A percentile compares a stretch with the other conserved stretches of the same genome.
Conservation (phyloP, 306 rosid species). For the Gynostemma pentaphyllum region DNA sequence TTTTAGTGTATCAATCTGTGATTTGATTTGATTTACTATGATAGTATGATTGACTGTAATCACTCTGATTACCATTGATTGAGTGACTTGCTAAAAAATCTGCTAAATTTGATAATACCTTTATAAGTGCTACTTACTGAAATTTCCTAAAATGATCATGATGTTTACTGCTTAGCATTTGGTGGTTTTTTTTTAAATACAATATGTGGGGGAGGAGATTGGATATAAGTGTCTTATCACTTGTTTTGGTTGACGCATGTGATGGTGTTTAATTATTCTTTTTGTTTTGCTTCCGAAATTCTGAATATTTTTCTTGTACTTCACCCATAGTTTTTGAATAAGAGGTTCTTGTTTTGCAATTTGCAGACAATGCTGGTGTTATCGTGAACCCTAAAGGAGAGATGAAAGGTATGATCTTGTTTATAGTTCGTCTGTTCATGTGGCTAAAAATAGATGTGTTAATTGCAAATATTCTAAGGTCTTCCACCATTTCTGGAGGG, state of each 20-base stretch:
- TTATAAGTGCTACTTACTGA: no score
- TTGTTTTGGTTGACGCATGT: background rate
- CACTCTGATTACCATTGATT: no score
- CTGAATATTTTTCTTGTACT: background rate
- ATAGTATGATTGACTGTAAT: no score
- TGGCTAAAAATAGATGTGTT: background rate
- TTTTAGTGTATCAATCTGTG: no score
- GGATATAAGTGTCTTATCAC: no score
- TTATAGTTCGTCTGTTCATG: background rate
- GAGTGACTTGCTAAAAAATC: no score
- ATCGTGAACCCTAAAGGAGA: constrained; percentile 15
- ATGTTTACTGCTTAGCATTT: no score
- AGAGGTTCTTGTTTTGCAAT: background rate
- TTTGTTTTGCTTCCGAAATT: background rate
- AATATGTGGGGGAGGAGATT: no score
- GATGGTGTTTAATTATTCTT: background rate
- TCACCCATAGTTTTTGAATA: background rate
- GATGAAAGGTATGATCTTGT: constrained; percentile 8
- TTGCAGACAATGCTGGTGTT: constrained; percentile 11
- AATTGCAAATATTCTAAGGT: background rate
- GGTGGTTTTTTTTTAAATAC: no score
- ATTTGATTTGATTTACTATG: no score
- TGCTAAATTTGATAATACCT: no score
- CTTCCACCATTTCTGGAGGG: background rate
- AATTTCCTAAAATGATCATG: no score